These are phyloP conservation scores for Fusarium graminum DNA, from an alignment of 2,329 filamentous ascomycete species.

Conservation along the genomic window DNA sequence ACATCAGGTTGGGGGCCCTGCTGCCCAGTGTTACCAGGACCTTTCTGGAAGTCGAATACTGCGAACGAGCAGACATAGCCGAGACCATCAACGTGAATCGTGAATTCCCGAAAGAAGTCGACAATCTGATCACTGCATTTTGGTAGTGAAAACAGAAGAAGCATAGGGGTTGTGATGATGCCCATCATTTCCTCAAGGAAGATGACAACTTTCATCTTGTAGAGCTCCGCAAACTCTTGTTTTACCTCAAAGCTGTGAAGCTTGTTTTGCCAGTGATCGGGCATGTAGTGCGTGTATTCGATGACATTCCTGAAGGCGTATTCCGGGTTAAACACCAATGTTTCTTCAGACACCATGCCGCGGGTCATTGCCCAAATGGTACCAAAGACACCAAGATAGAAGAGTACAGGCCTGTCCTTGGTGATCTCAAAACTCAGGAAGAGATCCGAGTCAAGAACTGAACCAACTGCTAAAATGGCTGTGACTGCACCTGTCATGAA, in stretches of 20 bases:
- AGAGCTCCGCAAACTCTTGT: conserved; percentile 87
- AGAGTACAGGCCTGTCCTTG: conserved; percentile 86
- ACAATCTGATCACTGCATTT: conserved; percentile 92
- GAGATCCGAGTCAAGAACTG: conserved; percentile 89
- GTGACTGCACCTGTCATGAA: conserved; percentile 90
- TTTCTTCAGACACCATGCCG: conserved; percentile 88
- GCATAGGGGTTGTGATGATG: conserved; percentile 90
- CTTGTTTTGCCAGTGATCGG: conserved; percentile 86
- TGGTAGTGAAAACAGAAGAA: conserved; percentile 88
- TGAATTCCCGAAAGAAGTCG: conserved; percentile 98
- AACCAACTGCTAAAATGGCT: conserved; percentile 85
- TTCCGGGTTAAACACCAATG: conserved; percentile 90
- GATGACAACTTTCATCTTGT: conserved; percentile 91
- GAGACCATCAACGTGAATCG: conserved; percentile 94
- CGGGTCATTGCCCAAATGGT: conserved; percentile 86
- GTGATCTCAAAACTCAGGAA: conserved; percentile 95
- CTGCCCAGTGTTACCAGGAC: conserved; percentile 63
- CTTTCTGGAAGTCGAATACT: conserved; percentile 95
- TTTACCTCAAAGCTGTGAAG: conserved; percentile 97
- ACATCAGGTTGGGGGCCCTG: conserved; percentile 68
- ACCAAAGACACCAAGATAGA: conserved; percentile 87
- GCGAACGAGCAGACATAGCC: conserved; percentile 98
- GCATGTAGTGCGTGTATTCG: conserved; percentile 92
- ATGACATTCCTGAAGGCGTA: conserved; percentile 90
- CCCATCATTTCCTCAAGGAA: conserved; percentile 93